Evolutionary conservation across 2,329 filamentous ascomycete genomes (phyloP), one percentile per base, ranked within the genome.

Genomic region (Paecilomyces sp.): DNA sequence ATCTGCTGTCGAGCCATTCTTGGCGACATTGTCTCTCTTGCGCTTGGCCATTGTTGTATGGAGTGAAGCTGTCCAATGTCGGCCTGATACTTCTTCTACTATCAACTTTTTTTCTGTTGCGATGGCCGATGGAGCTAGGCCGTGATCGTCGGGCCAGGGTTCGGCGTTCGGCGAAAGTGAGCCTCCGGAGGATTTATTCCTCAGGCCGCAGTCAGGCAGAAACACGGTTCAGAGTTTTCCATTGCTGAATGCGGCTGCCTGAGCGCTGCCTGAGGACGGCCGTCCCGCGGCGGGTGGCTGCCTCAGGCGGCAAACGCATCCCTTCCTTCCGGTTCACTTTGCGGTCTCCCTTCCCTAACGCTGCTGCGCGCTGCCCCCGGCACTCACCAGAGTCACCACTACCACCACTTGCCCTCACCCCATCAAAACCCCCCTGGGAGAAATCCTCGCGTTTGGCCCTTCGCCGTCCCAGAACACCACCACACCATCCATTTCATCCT

Each of bases 401-500:
- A 59, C 36, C 58, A 47, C 31, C 33, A 36, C 15, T 31, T 33
- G 61, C 64, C 63, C 63, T 61, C 66, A 65, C 63, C 60, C 65
- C 66, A 67, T 63, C 61, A 64, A 66, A 66, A 68, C 60, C 58
- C 70, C 70, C 69, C 71, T 69, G 66, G 63, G 62, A 61, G 59
- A 67, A 66, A 61, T 68, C 64, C 63, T 67, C 64, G 66, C 68
- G 67, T 70, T 66, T 65, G 63, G 62, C 67, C 55, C 62, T 67
- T 68, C 63, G 64, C 62, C 67, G 72, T 75, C 73, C 65, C 66
- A 70, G 71, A 69, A 70, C 72, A 70, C 68, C 73, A 67, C 70
- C 68, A 74, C 73, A 61, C 67, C 70, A 67, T 70, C 74, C 62
- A 66, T 76, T 76, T 64, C 73, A 79, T 79, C 76, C 63, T 62